Percentiles rank a stretch among this genome's conserved stretches.
phyloP scores from a whole-genome alignment of 331 rosid species.

The Arachis monticola region DNA sequence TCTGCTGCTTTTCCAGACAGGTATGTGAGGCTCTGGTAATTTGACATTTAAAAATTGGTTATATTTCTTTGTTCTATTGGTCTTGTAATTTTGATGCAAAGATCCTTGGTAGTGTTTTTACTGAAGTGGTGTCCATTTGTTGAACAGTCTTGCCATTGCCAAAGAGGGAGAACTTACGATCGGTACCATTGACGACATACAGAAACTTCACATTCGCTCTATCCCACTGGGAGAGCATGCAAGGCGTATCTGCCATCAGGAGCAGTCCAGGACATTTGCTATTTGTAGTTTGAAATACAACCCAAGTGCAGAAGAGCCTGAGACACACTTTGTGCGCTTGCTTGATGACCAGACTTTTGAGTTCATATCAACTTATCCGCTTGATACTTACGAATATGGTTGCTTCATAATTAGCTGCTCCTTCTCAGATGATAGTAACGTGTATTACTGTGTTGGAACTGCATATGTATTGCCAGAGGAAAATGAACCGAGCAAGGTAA shows the following conservation, averaged over 20 bases:
- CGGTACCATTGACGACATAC: constrained; percentile 96
- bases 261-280: constrained; percentile 89
- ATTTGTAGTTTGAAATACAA: constrained; percentile 77
- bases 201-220: constrained; percentile 93
- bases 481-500: constrained; percentile 87
- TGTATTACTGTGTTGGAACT: constrained; percentile 92
- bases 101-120: constrained; percentile 16
- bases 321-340: constrained; percentile 80
- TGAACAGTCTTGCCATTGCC: constrained; percentile 87
- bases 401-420: constrained; percentile 96
- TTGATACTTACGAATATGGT: constrained; percentile 83
- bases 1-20: constrained; percentile 96
- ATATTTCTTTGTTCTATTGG: constrained; percentile 9
- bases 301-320: constrained; percentile 78
- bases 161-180: constrained; percentile 95
- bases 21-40: constrained; percentile 42
- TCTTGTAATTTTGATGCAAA: constrained; percentile 29
- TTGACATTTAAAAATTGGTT: constrained; percentile 3
- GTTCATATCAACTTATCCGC: constrained; percentile 75
- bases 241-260: constrained; percentile 92
- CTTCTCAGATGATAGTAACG: constrained; percentile 83
- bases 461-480: constrained; percentile 91
- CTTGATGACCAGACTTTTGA: constrained; percentile 93
- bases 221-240: constrained; percentile 93
- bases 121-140: constrained; percentile 24